These are phyloP conservation scores for Pseudogymnoascus sp. DNA, from an alignment of 2,329 filamentous ascomycete genomes.

Conservation along the genomic window DNA sequence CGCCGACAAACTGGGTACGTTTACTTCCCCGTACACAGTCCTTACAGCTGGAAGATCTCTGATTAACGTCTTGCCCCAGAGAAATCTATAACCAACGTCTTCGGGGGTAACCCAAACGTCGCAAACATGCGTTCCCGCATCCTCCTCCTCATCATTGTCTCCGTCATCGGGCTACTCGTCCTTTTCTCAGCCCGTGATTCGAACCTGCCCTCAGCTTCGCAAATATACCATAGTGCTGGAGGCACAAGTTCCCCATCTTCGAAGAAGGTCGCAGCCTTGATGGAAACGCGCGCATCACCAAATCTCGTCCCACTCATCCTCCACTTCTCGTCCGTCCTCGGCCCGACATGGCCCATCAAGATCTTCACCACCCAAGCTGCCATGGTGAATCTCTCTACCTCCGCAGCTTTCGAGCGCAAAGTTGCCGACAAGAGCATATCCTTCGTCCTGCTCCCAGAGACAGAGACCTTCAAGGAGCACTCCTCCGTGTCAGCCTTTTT, in stretches of 20 bases:
- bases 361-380: constrained; percentile 31
- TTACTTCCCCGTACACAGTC: not conserved
- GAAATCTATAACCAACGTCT: not conserved
- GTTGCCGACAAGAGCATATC: constrained; percentile 28
- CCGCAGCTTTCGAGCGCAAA: constrained; percentile 31
- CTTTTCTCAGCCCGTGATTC: not conserved
- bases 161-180: not conserved
- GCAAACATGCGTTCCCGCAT: not conserved
- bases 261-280: constrained; percentile 30
- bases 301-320: constrained; percentile 33
- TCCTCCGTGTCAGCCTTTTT: constrained; percentile 25
- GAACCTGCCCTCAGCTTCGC: not conserved
- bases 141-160: not conserved
- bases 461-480: constrained; percentile 27
- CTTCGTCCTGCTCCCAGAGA: constrained; percentile 32
- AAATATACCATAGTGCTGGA: not conserved
- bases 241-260: not conserved
- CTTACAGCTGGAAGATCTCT: not conserved
- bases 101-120: not conserved
- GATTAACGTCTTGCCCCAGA: not conserved
- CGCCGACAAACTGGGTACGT: not conserved
- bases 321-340: constrained; percentile 34
- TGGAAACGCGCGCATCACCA: constrained; percentile 29
- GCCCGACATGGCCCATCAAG: constrained; percentile 37
- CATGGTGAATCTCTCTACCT: constrained; percentile 16